Percentiles rank a stretch among this genome's conserved stretches.
phyloP scores from a whole-genome alignment of 2,329 filamentous ascomycete species.

The Trichophyton equinum region DNA sequence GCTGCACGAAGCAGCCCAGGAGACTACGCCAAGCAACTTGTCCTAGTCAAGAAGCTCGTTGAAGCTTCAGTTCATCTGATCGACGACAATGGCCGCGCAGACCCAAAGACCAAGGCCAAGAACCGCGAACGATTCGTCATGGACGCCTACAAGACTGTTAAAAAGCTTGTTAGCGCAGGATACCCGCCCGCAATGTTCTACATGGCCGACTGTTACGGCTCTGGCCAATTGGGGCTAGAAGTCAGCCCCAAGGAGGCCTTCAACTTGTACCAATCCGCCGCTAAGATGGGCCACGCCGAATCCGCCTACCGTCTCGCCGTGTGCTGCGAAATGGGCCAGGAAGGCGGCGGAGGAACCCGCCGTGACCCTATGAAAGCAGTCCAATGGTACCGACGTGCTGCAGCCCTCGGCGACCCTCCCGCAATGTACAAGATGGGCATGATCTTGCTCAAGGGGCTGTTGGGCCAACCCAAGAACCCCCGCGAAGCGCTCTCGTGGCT shows the following conservation, averaged over 20 bases:
- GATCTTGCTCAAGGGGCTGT: slow-evolving; percentile 81
- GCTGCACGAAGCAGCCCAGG: slow-evolving; percentile 56
- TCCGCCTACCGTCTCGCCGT: slow-evolving; percentile 91
- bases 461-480: slow-evolving; percentile 74
- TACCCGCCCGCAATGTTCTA: slow-evolving; percentile 88
- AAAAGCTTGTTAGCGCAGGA: slow-evolving; percentile 64
- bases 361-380: slow-evolving; percentile 88
- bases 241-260: slow-evolving; percentile 87
- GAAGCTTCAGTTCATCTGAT: slow-evolving; percentile 72
- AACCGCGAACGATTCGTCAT: slow-evolving; percentile 69
- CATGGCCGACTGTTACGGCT: slow-evolving; percentile 76
- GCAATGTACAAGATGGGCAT: slow-evolving; percentile 99
- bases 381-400: slow-evolving; percentile 94
- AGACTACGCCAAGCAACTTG: slow-evolving; percentile 59
- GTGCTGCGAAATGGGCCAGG: slow-evolving; percentile 90
- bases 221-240: slow-evolving; percentile 64
- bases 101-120: slow-evolving; percentile 49
- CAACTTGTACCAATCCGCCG: slow-evolving; percentile 80
- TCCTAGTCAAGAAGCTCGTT: slow-evolving; percentile 68
- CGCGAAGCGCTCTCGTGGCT: slow-evolving; percentile 84
- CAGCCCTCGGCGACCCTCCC: slow-evolving; percentile 75
- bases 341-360: slow-evolving; percentile 85
- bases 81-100: slow-evolving; percentile 59
- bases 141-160: slow-evolving; percentile 81
- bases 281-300: slow-evolving; percentile 73